A percentile compares a stretch with the other conserved stretches of the same genome.
Evolutionary conservation across 371 early-diverging fungal genomes (phyloP).

Genomic region (Syncephalastrum sp.): DNA sequence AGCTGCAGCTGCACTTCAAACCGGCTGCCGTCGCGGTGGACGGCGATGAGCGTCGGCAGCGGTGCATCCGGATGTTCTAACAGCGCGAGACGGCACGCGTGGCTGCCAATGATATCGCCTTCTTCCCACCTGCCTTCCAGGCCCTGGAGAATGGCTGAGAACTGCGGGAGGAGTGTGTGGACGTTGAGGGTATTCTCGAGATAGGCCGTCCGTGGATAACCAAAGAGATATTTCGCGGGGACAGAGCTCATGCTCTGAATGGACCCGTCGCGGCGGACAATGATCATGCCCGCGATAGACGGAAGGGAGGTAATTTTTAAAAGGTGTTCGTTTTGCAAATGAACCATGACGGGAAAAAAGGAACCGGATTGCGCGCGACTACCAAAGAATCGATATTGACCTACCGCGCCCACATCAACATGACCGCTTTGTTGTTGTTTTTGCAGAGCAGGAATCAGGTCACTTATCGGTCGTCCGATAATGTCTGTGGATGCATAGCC

Average conservation of each 20-base stretch:
- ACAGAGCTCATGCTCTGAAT: slow-evolving; percentile 69
- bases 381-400: slow-evolving; percentile 61
- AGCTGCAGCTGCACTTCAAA: slow-evolving; percentile 65
- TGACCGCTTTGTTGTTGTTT: slow-evolving; percentile 33
- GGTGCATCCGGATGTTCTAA: slow-evolving; percentile 1
- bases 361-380: slow-evolving; percentile 50
- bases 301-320: slow-evolving; percentile 64
- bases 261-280: slow-evolving; percentile 50
- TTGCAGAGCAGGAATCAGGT: slow-evolving; percentile 48
- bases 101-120: slow-evolving; percentile 26
- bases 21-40: slow-evolving; percentile 65
- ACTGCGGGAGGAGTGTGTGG: slow-evolving; percentile 59
- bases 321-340: slow-evolving; percentile 4
- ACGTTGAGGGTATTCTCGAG: slow-evolving; percentile 53
- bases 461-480: slow-evolving; percentile 49
- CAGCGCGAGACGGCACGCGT: slow-evolving; percentile 34
- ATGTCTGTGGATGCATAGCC: slow-evolving; percentile 55
- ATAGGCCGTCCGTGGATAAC: slow-evolving; percentile 44
- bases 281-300: slow-evolving; percentile 67
- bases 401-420: slow-evolving; percentile 42
- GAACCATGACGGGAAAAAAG: slow-evolving; percentile 61
- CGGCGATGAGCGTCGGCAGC: slow-evolving; percentile 55
- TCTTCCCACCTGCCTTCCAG: slow-evolving; percentile 21
- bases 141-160: slow-evolving; percentile 30
- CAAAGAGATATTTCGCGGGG: slow-evolving; percentile 73